Conservation (phyloP, 805 yeast genomes). For the Lipomyces spencermartinsiae region DNA sequence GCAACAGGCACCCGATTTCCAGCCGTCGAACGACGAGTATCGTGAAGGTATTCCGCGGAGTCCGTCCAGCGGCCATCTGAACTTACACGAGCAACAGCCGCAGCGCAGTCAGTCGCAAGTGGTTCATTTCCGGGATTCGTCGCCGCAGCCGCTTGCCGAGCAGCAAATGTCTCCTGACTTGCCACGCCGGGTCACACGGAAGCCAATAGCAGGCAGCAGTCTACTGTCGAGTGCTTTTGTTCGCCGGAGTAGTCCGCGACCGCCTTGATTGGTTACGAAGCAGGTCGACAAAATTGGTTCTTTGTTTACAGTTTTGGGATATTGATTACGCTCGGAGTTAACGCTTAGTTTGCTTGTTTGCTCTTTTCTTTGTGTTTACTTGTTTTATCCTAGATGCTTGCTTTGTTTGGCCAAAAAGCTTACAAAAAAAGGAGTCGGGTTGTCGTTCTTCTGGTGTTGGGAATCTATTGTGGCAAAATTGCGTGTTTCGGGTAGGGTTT, state of each 20-base stretch:
- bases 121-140: background rate
- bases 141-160: constrained; percentile 4
- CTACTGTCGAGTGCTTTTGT: background rate
- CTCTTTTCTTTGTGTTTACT: background rate
- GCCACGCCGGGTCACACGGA: constrained; percentile 14
- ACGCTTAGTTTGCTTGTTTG: background rate
- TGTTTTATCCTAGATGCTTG: background rate
- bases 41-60: constrained; percentile 16
- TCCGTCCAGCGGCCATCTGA: constrained; percentile 14
- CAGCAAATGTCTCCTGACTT: constrained; percentile 11
- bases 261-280: constrained; percentile 9
- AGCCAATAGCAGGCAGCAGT: constrained; percentile 10
- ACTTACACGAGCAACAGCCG: constrained; percentile 5
- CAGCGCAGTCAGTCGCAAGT: background rate
- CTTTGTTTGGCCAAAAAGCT: background rate
- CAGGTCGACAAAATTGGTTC: constrained; percentile 1
- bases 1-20: background rate
- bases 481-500: background rate
- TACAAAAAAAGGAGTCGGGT: background rate
- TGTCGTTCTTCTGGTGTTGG: background rate
- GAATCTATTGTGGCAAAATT: background rate
- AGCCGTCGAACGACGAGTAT: constrained; percentile 3
- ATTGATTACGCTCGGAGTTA: background rate
- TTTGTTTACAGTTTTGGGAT: background rate
- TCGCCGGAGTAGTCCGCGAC: background rate